phyloP scores from a whole-genome alignment of 805 yeast genomes.

The Saccharomycopsis fibuligera region DNA sequence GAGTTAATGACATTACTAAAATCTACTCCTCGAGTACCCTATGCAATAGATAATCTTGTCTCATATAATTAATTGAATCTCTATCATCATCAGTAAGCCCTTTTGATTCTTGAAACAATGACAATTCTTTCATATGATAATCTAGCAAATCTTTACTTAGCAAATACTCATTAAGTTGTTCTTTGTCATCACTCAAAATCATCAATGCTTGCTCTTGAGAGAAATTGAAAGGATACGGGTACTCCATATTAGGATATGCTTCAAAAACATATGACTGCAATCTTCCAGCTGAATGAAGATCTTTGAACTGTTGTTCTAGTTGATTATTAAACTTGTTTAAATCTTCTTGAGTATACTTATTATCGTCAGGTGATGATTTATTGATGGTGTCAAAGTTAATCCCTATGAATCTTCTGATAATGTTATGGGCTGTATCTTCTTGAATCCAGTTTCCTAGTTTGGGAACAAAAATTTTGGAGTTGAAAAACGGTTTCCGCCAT shows the following conservation, averaged over 20 bases:
- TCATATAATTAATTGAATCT: not conserved
- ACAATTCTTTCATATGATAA: not conserved
- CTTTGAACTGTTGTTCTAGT: not conserved
- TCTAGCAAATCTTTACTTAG: not conserved
- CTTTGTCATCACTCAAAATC: not conserved
- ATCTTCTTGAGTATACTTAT: not conserved
- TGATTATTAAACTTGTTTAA: not conserved
- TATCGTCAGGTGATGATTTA: not conserved
- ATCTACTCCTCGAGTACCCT: not conserved
- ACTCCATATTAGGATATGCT: not conserved
- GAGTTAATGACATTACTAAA: too few relatives aligned
- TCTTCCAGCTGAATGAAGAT: not conserved
- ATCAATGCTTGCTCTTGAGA: not conserved
- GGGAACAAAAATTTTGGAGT: not conserved
- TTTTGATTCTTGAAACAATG: not conserved
- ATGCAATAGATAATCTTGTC: not conserved
- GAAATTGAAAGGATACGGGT: not conserved
- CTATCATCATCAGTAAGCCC: not conserved
- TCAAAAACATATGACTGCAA: not conserved
- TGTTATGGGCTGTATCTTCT: not conserved
- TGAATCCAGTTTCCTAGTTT: not conserved
- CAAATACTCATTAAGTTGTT: not conserved
- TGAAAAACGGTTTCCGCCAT: not conserved
- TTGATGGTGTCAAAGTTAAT: not conserved
- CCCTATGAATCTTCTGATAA: not conserved